Percentiles rank a stretch among this genome's conserved stretches.
These are phyloP conservation scores for Pyrus communis DNA, from an alignment of 306 rosid species.

Conservation along the genomic window DNA sequence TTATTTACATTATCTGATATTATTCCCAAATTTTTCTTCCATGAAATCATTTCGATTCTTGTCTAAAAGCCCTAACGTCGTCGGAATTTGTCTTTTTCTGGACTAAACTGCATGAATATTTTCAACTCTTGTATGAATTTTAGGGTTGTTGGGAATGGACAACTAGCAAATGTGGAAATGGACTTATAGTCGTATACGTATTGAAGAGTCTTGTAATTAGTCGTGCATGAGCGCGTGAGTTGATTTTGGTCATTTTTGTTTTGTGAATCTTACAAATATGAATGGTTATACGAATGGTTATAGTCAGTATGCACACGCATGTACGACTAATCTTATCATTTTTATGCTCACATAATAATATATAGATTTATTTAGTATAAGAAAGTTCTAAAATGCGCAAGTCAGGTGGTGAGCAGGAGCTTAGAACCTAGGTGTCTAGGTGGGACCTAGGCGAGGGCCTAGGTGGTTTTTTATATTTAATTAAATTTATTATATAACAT, in stretches of 20 bases:
- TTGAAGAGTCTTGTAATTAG: too few relatives aligned
- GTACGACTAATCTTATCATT: background rate
- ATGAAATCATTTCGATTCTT: conserved; percentile 27
- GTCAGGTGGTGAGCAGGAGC: too few relatives aligned
- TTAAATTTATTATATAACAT: too few relatives aligned
- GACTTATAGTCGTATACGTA: background rate
- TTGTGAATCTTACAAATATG: background rate
- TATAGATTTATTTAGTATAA: background rate
- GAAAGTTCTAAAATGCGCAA: too few relatives aligned
- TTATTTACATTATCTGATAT: conserved; percentile 1
- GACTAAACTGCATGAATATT: background rate
- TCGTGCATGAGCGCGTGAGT: too few relatives aligned
- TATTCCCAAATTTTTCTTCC: conserved; percentile 17
- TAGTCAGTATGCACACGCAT: background rate
- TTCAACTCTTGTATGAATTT: background rate
- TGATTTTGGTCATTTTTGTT: background rate
- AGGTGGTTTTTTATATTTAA: too few relatives aligned
- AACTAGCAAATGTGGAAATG: conserved; percentile 1
- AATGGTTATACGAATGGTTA: background rate
- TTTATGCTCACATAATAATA: background rate
- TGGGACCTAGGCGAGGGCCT: too few relatives aligned
- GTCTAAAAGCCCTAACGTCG: conserved; percentile 4
- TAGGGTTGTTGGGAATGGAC: conserved; percentile 15
- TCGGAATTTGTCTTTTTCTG: conserved; percentile 17
- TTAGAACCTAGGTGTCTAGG: too few relatives aligned